Evolutionary conservation across 441 rosid genomes (phyloP), one percentile per base, ranked within the genome.

Genomic region (Pelargonium citronellum): DNA sequence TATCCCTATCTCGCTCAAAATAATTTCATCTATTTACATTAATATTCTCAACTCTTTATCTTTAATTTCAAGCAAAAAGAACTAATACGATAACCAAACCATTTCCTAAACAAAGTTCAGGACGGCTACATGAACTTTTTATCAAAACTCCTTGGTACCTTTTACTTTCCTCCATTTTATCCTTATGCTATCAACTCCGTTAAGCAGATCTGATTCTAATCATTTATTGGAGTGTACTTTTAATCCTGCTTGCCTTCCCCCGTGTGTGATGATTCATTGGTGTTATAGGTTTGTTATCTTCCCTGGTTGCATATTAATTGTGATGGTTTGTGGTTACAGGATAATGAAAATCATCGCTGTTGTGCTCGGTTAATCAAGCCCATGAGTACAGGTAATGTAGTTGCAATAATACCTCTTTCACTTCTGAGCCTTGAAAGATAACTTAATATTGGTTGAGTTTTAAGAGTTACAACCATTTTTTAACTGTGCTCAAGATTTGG

Each of bases 301-400:
- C 11, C 10, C 69, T 19, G 17, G 27, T 19, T 27, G 27, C 30
- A 27, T 15, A 46, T 77, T 13, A 24, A 30, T 4, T 41, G 63
- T 16, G 37, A 64, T 57, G 63, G 20, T 61, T 55, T 58, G 58
- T 64, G 19, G 58, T 71, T 77, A 55, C 75, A 87, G 92, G 86
- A 49, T 67, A 39, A 69, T 30, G 66, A 76, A 34, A 27, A 60
- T 44, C 41, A 20, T 47, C 64, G 8, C 16, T 10, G 43, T 63
- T 79, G 82, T 83, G 87, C 84, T 74, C 81, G 67, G 64, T 72
- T 84, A 60, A 69, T 86, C 71, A 79, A 75, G 74, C 80, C 81
- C 70, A 44, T 51, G 17, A 74, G 64, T 70, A 79, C 67, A 83
- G 87, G 89, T 85, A 76, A 69, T 77, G 57, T 11, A 34, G 65